Conservation (phyloP, 2,329 filamentous ascomycete species). For the Pseudofabraea citricarpa region DNA sequence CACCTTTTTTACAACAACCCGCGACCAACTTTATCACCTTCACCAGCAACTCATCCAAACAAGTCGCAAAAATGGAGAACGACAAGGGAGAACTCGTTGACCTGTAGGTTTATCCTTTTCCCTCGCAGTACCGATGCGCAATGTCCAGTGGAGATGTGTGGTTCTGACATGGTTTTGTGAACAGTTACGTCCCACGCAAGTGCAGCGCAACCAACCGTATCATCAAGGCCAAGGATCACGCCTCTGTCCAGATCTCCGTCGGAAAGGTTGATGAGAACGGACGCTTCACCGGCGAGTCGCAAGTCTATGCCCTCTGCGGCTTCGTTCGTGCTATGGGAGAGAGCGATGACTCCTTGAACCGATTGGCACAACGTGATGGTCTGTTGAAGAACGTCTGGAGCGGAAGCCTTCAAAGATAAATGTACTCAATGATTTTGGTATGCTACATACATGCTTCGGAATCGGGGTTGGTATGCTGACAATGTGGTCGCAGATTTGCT, state of each 20-base stretch:
- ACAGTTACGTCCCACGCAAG: conserved; percentile 96
- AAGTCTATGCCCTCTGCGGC: conserved; percentile 94
- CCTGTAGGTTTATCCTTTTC: conserved; percentile 61
- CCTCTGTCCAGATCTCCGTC: conserved; percentile 93
- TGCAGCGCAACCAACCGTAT: conserved; percentile 99
- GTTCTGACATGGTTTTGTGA: conserved; percentile 13
- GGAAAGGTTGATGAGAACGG: conserved; percentile 99
- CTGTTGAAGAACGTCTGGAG: conserved; percentile 97
- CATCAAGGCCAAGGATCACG: conserved; percentile 99
- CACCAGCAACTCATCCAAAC: conserved; percentile 22
- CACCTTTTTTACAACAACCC: conserved; percentile 9
- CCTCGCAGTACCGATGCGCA: conserved; percentile 9
- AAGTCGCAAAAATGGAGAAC: conserved; percentile 88
- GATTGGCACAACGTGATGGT: conserved; percentile 91
- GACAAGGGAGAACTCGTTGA: conserved; percentile 99
- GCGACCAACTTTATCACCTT: conserved; percentile 21
- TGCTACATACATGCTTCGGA: conserved; percentile 16
- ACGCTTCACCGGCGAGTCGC: conserved; percentile 89
- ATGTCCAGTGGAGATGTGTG: too few relatives aligned
- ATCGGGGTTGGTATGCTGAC: conserved; percentile 12
- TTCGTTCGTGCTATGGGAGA: conserved; percentile 98
- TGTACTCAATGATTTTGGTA: conserved; percentile 21
- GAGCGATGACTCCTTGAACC: conserved; percentile 94
- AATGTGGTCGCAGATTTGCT: conserved; percentile 19
- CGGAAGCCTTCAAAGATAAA: conserved; percentile 38